Evolutionary conservation across 164 flowering plant genomes (phyloP).

Genomic region (Warburgia ugandensis): DNA sequence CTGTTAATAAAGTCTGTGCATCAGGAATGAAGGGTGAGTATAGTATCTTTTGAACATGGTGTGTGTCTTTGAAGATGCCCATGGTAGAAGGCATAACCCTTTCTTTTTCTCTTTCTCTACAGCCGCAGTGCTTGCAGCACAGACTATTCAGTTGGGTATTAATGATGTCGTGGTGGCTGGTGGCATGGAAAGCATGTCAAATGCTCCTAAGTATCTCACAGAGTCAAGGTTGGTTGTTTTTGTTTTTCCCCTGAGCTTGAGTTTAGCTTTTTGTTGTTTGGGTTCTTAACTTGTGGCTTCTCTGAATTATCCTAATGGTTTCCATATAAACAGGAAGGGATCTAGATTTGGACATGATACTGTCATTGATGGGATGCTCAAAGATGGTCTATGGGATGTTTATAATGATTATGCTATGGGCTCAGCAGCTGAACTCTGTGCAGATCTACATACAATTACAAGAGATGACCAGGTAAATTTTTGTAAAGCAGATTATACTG

Average conservation of each 20-base stretch:
- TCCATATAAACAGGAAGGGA: conserved; percentile 41
- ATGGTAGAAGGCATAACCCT: background rate
- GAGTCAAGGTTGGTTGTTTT: conserved; percentile 39
- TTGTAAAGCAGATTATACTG: background rate
- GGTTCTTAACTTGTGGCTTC: too few species aligned
- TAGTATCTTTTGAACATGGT: background rate
- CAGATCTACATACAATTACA: conserved; percentile 52
- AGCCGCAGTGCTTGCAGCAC: conserved; percentile 82
- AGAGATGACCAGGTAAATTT: conserved; percentile 72
- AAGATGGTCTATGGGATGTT: conserved; percentile 97
- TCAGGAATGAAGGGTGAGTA: conserved; percentile 85
- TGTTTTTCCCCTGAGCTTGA: background rate
- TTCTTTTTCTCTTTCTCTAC: conserved; percentile 7
- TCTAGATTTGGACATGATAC: conserved; percentile 72
- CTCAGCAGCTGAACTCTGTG: conserved; percentile 80
- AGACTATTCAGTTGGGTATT: conserved; percentile 56
- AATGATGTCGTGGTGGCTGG: conserved; percentile 79
- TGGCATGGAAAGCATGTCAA: conserved; percentile 95
- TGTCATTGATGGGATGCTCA: conserved; percentile 72
- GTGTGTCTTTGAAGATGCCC: background rate
- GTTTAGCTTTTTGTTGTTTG: background rate
- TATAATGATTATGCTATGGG: conserved; percentile 94
- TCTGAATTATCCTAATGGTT: background rate
- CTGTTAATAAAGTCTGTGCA: conserved; percentile 86
- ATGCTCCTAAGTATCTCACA: conserved; percentile 64